Evolutionary conservation across 2,329 filamentous ascomycete genomes (phyloP).

Genomic region (Albophoma yamanashiensis): DNA sequence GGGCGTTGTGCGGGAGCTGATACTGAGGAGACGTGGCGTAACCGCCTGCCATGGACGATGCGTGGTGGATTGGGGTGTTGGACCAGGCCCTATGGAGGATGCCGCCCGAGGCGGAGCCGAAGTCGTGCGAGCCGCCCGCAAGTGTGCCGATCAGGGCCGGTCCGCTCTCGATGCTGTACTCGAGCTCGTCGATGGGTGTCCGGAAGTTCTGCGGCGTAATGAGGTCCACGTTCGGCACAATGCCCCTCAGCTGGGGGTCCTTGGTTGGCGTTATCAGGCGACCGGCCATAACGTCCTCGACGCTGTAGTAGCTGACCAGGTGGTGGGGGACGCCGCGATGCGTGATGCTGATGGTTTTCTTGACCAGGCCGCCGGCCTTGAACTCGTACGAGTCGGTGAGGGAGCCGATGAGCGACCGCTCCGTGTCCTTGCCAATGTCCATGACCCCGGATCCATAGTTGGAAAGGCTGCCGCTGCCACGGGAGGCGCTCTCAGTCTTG

Average conservation of each 20-base stretch:
- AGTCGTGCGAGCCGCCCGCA: slow-evolving; percentile 4
- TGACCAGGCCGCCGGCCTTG: slow-evolving; percentile 71
- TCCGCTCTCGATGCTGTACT: slow-evolving; percentile 16
- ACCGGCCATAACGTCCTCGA: slow-evolving; percentile 64
- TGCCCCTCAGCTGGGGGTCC: slow-evolving; percentile 23
- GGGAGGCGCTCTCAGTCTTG: slow-evolving; percentile 19
- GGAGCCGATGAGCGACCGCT: slow-evolving; percentile 57
- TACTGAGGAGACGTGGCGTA: slow-evolving; percentile 6
- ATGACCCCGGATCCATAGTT: slow-evolving; percentile 3
- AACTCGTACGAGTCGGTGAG: slow-evolving; percentile 86
- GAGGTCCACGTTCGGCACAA: slow-evolving; percentile 47
- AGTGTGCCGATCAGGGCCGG: slow-evolving; percentile 5
- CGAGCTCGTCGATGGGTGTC: slow-evolving; percentile 51
- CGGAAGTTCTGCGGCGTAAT: slow-evolving; percentile 56
- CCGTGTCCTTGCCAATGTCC: slow-evolving; percentile 15
- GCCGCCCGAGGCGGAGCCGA: slow-evolving; percentile 3
- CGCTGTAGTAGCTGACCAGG: slow-evolving; percentile 78
- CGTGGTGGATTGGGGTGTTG: slow-evolving; percentile 10
- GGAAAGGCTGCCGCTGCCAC: slow-evolving; percentile 9
- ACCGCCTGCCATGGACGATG: neutral
- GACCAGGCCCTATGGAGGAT: slow-evolving; percentile 15
- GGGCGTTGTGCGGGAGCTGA: slow-evolving; percentile 2
- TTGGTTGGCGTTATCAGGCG: slow-evolving; percentile 47
- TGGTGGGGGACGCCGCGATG: slow-evolving; percentile 70
- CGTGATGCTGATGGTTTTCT: slow-evolving; percentile 83